Evolutionary conservation across 129 eudicot genomes (phyloP), one percentile per base, ranked within the genome.

Genomic region (Escallonia rubra): DNA sequence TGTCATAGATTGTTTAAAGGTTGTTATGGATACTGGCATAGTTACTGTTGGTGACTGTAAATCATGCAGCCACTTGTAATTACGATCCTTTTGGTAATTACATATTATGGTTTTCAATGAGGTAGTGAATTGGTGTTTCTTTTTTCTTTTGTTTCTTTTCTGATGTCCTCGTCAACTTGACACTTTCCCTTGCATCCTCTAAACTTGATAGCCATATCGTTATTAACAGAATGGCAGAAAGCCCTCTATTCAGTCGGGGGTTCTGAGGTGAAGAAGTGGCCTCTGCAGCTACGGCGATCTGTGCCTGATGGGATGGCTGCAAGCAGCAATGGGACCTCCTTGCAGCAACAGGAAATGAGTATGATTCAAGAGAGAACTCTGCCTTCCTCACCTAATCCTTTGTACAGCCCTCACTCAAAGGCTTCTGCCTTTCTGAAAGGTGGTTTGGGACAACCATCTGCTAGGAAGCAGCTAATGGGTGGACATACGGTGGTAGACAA

Each of bases 231-330:
- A 74, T 94, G 99, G 99, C 97, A 94, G 76, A 94, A 94, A 63
- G 99, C 99, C 5, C 83, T 94, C 39, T 94, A 87, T 76, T 74
- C 96, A 38, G 71, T 86, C 63, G 96, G 99, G 53, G 97, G 99
- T 53, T 87, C 97, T 53, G 99, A 94, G 75, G 86, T 89, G 75
- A 90, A 87, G 61, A 94, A 94, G 74, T 94, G 99, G 99, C 81
- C 97, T 45, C 73, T 94, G 78, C 99, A 94, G 81, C 91, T 94
- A 23, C 74, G 99, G 43, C 83, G 99, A 64, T 83, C 89, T 7
- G 74, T 81, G 11, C 94, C 99, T 41, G 99, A 94, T 68, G 97
- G 97, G 58, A 74, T 94, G 61, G 75, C 95, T 7, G 75, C 97
- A 39, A 81, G 81, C 63, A 85, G 96, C 72, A 94, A 90, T 13